A percentile compares a stretch with the other conserved stretches of the same genome.
These are phyloP conservation scores for Globomyces sp. DNA, from an alignment of 371 early-diverging fungal genomes.

Conservation along the genomic window DNA sequence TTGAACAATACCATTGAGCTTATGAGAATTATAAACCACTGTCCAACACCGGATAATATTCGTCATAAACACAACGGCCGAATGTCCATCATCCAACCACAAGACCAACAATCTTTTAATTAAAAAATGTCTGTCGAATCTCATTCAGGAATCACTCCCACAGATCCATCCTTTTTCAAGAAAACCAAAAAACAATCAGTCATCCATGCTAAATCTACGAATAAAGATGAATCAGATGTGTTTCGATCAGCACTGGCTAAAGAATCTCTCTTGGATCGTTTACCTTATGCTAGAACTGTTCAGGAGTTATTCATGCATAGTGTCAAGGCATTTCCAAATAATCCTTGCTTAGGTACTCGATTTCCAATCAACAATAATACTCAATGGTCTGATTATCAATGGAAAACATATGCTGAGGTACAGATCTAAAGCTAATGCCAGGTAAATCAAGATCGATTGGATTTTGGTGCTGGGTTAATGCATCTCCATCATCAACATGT, in stretches of 20 bases:
- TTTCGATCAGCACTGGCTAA: constrained; percentile 34
- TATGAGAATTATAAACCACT: too few species aligned
- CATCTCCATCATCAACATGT: constrained; percentile 29
- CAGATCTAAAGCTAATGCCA: constrained; percentile 17
- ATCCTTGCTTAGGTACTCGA: constrained; percentile 31
- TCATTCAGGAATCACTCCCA: too few species aligned
- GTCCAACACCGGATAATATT: too few species aligned
- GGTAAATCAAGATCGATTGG: constrained; percentile 19
- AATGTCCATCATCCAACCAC: too few species aligned
- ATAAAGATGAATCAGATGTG: constrained; percentile 24
- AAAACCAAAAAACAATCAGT: background rate
- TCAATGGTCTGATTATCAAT: constrained; percentile 29
- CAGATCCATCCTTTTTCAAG: background rate
- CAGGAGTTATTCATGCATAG: constrained; percentile 41
- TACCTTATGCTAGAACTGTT: constrained; percentile 34
- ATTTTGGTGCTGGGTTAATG: constrained; percentile 43
- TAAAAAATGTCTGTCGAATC: too few species aligned
- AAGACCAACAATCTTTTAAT: too few species aligned
- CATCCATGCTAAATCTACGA: background rate
- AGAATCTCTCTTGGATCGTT: constrained; percentile 26
- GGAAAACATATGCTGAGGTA: constrained; percentile 31
- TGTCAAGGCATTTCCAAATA: constrained; percentile 26
- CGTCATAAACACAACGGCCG: too few species aligned
- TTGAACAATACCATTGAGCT: too few species aligned
- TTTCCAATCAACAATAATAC: constrained; percentile 12